phyloP scores from a whole-genome alignment of 2,329 filamentous ascomycete species.

The Aspergillus sp. region DNA sequence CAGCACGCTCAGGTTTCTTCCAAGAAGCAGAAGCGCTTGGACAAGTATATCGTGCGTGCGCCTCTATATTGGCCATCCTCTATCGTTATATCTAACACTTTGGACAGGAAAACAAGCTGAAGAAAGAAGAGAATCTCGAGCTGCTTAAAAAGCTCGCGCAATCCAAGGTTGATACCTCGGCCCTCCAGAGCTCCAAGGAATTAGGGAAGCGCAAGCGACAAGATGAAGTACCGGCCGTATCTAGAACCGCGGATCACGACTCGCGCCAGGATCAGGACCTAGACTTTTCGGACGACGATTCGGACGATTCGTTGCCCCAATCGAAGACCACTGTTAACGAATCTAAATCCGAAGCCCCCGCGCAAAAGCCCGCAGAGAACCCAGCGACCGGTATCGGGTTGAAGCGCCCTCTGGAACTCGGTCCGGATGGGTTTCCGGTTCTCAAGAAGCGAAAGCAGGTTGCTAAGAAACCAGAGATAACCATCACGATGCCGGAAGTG shows the following conservation, averaged over 20 bases:
- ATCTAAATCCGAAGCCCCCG: conserved; percentile 51
- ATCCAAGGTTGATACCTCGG: conserved; percentile 76
- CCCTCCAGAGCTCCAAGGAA: conserved; percentile 75
- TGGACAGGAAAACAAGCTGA: conserved; percentile 77
- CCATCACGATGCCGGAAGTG: conserved; percentile 40
- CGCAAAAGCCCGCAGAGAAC: conserved; percentile 32
- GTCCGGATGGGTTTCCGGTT: conserved; percentile 76
- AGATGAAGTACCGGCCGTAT: conserved; percentile 40
- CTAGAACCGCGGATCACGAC: conserved; percentile 23
- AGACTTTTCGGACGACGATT: conserved; percentile 37
- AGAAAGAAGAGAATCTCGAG: conserved; percentile 86
- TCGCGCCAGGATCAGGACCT: conserved; percentile 29
- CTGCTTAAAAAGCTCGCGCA: conserved; percentile 80
- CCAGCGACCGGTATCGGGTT: conserved; percentile 67
- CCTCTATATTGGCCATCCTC: background rate
- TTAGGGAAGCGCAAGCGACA: conserved; percentile 72
- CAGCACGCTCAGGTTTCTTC: conserved; percentile 59
- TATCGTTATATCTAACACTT: conserved; percentile 19
- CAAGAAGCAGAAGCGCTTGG: conserved; percentile 68
- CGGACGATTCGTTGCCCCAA: conserved; percentile 37
- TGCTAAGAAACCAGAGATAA: conserved; percentile 49
- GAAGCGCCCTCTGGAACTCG: conserved; percentile 81
- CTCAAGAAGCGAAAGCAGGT: conserved; percentile 78
- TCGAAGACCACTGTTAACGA: conserved; percentile 25
- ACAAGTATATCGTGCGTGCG: conserved; percentile 64